These are phyloP conservation scores for Pseudozyma thailandica DNA, from an alignment of 1,284 basidiomycete genomes.

Conservation along the genomic window DNA sequence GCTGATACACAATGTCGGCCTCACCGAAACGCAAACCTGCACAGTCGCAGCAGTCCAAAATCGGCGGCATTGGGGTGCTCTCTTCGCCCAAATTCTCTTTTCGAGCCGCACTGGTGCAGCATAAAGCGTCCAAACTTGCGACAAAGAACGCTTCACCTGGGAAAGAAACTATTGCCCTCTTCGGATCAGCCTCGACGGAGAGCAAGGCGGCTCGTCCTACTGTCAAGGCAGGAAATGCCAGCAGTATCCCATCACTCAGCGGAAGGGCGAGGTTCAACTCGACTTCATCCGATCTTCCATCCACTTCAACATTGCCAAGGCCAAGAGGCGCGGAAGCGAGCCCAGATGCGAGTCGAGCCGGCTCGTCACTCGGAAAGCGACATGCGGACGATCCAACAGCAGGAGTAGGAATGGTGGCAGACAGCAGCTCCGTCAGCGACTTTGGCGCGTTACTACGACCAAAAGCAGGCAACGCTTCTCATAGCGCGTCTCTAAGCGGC, in stretches of 20 bases:
- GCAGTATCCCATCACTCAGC: slow-evolving; percentile 32
- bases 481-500: background rate
- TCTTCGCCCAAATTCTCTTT: slow-evolving; percentile 46
- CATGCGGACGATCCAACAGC: slow-evolving; percentile 13
- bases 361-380: slow-evolving; percentile 35
- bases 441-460: slow-evolving; percentile 26
- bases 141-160: slow-evolving; percentile 1
- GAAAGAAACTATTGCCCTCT: background rate
- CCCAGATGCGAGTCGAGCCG: slow-evolving; percentile 12
- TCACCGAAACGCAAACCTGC: slow-evolving; percentile 29
- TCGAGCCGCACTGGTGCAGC: slow-evolving; percentile 27
- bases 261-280: slow-evolving; percentile 22
- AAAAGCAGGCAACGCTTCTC: background rate
- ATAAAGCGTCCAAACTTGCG: slow-evolving; percentile 26
- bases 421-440: slow-evolving; percentile 24
- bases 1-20: slow-evolving; percentile 15
- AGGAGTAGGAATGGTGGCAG: background rate
- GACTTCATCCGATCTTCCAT: slow-evolving; percentile 8
- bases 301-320: slow-evolving; percentile 7
- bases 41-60: slow-evolving; percentile 4
- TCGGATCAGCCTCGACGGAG: slow-evolving; percentile 4
- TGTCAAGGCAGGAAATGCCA: background rate
- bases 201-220: slow-evolving; percentile 6
- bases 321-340: slow-evolving; percentile 5
- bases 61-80: slow-evolving; percentile 12